A percentile compares a stretch with the other conserved stretches of the same genome.
Conservation (phyloP, 2,329 filamentous ascomycete genomes). For the Fusarium longipes region DNA sequence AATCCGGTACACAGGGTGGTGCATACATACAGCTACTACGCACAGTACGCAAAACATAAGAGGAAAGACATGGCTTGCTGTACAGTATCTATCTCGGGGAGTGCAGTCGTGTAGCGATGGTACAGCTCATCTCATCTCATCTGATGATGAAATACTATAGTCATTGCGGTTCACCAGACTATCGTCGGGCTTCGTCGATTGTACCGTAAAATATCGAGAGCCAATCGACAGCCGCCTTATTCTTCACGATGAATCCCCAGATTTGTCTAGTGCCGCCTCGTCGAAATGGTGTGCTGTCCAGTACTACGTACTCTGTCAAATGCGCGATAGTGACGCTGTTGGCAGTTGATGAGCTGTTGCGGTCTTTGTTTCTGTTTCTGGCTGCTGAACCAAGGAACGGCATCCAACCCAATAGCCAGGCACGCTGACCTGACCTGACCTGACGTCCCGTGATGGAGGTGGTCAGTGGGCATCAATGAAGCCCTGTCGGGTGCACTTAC, state of each 20-base stretch:
- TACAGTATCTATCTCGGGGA: neutral
- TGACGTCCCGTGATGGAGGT: constrained; percentile 37
- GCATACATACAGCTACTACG: neutral
- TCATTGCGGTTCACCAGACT: constrained; percentile 18
- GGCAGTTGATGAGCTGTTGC: constrained; percentile 30
- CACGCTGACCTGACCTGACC: constrained; percentile 9
- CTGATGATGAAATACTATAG: neutral
- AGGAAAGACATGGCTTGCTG: neutral
- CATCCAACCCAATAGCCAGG: constrained; percentile 32
- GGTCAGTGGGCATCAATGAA: constrained; percentile 47
- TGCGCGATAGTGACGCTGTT: constrained; percentile 3
- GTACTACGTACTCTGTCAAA: constrained; percentile 5
- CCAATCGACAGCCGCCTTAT: constrained; percentile 25
- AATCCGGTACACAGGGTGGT: neutral
- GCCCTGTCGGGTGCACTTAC: constrained; percentile 45
- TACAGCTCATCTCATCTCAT: constrained; percentile 4
- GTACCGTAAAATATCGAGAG: constrained; percentile 8
- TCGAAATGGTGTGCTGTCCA: constrained; percentile 24
- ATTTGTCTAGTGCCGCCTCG: constrained; percentile 21
- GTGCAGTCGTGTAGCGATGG: constrained; percentile 11
- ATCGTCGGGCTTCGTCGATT: constrained; percentile 26
- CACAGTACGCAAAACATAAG: neutral
- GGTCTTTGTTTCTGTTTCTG: constrained; percentile 18
- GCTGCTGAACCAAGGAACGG: constrained; percentile 15
- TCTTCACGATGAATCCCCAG: constrained; percentile 19